phyloP scores from a whole-genome alignment of 192 early-diverging fungal genomes.

The Gigaspora rosea region DNA sequence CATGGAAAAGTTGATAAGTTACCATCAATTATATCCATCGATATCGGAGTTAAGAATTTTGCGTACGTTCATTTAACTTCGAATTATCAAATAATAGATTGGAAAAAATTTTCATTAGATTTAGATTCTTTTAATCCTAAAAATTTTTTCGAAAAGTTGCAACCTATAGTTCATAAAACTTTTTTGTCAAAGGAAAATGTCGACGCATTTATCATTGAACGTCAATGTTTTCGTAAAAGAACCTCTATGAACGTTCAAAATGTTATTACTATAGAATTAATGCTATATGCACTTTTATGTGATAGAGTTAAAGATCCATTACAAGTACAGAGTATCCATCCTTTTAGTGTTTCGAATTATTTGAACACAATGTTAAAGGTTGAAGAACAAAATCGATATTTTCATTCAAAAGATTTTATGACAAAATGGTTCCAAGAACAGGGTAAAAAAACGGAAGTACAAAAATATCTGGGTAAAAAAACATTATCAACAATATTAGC shows the following conservation, averaged over 20 bases:
- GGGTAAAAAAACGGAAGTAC: neutral
- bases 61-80: slow-evolving; percentile 11
- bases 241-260: neutral
- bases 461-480: neutral
- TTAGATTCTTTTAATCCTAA: neutral
- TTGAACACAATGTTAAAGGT: neutral
- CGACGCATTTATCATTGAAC: neutral
- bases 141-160: neutral
- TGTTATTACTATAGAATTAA: slow-evolving; percentile 3
- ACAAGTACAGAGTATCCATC: neutral
- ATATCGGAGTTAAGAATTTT: slow-evolving; percentile 7
- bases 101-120: neutral
- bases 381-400: neutral
- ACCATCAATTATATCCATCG: neutral
- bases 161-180: neutral
- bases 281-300: neutral
- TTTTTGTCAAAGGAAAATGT: neutral
- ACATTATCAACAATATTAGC: neutral
- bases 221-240: neutral
- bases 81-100: slow-evolving; percentile 2
- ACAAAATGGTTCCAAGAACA: neutral
- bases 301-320: neutral
- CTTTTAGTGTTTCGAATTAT: neutral
- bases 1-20: neutral
- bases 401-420: neutral